Percentiles rank a stretch among this genome's conserved stretches.
phyloP scores from a whole-genome alignment of 1,139 yeast genomes.

The Zhuliangozyma parablackwelliae region DNA sequence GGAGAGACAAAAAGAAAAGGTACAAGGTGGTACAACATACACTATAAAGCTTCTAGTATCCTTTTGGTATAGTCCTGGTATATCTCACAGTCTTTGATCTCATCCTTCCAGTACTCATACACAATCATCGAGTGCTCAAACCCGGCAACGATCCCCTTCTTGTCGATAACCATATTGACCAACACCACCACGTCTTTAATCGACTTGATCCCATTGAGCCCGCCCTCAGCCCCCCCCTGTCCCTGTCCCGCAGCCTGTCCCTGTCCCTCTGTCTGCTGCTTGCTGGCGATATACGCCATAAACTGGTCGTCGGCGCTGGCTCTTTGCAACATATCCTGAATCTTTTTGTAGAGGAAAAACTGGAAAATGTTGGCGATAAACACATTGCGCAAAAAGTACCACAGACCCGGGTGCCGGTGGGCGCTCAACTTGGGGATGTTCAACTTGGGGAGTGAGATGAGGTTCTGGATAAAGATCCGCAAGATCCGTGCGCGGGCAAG shows the following conservation, averaged over 20 bases:
- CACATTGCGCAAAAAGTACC: conserved; percentile 39
- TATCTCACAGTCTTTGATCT: conserved; percentile 30
- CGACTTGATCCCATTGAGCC: not conserved
- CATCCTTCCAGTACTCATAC: conserved; percentile 36
- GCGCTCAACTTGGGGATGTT: conserved; percentile 34
- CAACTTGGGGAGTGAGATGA: conserved; percentile 29
- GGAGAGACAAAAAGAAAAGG: not conserved
- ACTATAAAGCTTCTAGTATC: conserved; percentile 14
- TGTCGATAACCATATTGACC: conserved; percentile 21
- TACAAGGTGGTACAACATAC: not conserved
- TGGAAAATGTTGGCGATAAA: conserved; percentile 37
- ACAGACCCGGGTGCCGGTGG: conserved; percentile 42
- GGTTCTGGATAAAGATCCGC: conserved; percentile 21
- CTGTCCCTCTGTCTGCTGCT: not conserved
- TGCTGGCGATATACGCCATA: conserved; percentile 3
- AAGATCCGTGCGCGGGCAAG: conserved; percentile 20
- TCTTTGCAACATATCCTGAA: conserved; percentile 18
- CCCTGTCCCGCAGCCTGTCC: too few relatives aligned
- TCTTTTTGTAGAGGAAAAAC: conserved; percentile 33
- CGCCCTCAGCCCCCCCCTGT: too few relatives aligned
- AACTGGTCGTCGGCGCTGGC: conserved; percentile 9
- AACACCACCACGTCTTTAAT: conserved; percentile 11
- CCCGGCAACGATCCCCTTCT: conserved; percentile 19
- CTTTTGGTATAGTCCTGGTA: conserved; percentile 22
- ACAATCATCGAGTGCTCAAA: conserved; percentile 31